Evolutionary conservation across 2,329 filamentous ascomycete genomes (phyloP).

Genomic region (Aspergillus fischeri): DNA sequence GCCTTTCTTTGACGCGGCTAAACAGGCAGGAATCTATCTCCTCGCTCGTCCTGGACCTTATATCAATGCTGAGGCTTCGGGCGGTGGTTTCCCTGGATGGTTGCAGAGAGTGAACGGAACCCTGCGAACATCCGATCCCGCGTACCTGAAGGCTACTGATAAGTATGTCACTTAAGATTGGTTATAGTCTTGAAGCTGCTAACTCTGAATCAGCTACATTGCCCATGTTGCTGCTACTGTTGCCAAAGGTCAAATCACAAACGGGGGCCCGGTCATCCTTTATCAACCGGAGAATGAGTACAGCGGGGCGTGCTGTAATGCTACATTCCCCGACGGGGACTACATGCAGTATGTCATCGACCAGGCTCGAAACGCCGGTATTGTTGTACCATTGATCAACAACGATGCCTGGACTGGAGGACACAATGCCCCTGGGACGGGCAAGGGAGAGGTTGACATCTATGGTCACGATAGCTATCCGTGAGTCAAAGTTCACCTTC

Average conservation of each 20-base stretch:
- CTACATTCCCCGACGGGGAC: conserved; percentile 60
- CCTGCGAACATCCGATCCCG: conserved; percentile 59
- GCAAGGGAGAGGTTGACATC: conserved; percentile 56
- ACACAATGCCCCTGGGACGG: conserved; percentile 61
- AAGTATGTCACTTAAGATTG: conserved; percentile 42
- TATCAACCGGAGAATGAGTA: conserved; percentile 84
- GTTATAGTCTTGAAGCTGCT: background rate
- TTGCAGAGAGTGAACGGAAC: conserved; percentile 63
- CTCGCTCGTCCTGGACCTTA: conserved; percentile 69
- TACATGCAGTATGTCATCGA: conserved; percentile 71
- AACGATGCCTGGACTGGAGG: conserved; percentile 65
- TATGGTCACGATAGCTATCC: conserved; percentile 66
- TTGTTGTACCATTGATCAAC: conserved; percentile 70
- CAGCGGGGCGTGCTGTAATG: conserved; percentile 46
- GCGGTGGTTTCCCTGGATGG: conserved; percentile 80
- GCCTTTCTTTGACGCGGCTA: conserved; percentile 72
- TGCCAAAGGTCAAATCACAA: conserved; percentile 73
- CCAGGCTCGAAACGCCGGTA: conserved; percentile 62
- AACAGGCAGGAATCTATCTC: conserved; percentile 69
- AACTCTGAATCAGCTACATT: conserved; percentile 49
- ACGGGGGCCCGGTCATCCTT: conserved; percentile 74
- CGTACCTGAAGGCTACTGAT: conserved; percentile 63
- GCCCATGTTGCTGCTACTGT: conserved; percentile 61
- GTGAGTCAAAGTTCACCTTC: conserved; percentile 12
- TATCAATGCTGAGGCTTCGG: conserved; percentile 72